These are phyloP conservation scores for Curvularia sp. DNA, from an alignment of 2,329 filamentous ascomycete genomes.

Conservation along the genomic window DNA sequence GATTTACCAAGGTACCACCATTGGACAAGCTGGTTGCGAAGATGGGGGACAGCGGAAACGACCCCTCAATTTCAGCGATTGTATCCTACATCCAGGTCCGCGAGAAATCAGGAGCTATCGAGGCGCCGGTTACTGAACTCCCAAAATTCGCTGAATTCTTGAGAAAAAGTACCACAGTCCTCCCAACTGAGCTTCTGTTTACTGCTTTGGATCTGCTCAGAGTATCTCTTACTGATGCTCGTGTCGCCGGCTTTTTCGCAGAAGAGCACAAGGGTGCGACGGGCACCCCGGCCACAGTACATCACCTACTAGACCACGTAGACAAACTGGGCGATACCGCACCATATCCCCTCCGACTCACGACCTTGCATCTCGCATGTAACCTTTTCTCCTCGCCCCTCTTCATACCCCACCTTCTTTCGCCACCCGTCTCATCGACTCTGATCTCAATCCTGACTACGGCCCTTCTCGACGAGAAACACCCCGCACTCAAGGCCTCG, in stretches of 20 bases:
- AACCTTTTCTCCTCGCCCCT: conserved; percentile 82
- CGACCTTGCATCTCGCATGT: conserved; percentile 81
- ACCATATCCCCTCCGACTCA: conserved; percentile 83
- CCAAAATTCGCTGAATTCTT: conserved; percentile 69
- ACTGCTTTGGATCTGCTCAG: conserved; percentile 85
- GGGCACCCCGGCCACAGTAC: conserved; percentile 57
- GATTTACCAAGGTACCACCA: conserved; percentile 80
- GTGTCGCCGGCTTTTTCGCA: conserved; percentile 81
- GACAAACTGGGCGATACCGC: conserved; percentile 61
- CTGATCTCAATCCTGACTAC: conserved; percentile 75
- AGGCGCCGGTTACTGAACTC: conserved; percentile 75
- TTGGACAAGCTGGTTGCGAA: conserved; percentile 82
- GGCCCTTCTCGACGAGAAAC: conserved; percentile 77
- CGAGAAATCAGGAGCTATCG: conserved; percentile 63
- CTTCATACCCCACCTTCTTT: conserved; percentile 69
- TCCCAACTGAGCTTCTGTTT: conserved; percentile 74
- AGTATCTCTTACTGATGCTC: conserved; percentile 75
- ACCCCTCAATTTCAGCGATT: conserved; percentile 68
- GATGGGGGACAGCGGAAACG: conserved; percentile 68
- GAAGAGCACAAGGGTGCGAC: conserved; percentile 69
- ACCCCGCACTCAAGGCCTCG: conserved; percentile 78
- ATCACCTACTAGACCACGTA: conserved; percentile 64
- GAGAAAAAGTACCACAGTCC: conserved; percentile 58
- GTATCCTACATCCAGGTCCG: conserved; percentile 74
- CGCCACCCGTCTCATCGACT: conserved; percentile 56